Evolutionary conservation across 2,329 filamentous ascomycete species (phyloP), one percentile per base, ranked within the genome.

Genomic region (Dactylella cylindrospora): DNA sequence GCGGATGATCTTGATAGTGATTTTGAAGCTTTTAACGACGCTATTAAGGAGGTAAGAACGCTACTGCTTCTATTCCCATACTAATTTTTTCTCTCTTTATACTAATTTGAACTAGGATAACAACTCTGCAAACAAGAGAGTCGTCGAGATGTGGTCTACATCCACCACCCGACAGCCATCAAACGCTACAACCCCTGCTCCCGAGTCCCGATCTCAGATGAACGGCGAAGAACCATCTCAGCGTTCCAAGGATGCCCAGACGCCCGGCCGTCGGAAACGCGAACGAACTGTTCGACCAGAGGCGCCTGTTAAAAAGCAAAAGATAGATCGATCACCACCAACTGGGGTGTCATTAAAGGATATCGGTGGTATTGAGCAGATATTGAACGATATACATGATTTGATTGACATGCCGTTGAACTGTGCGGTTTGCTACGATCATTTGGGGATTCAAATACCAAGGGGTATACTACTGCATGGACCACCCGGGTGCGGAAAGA

Each of bases 401-500:
- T 78, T 86, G 20, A 78, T 93, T 8, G 84, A 86, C 32, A 77
- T 88, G 65, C 88, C 88, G 1, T 81, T 94, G 71, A 79, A 83
- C 13, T 78, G 78, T 23, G 84, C 86, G 0, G 78, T 84, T 65
- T 78, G 82, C 40, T 91, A 86, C 68, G 74, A 80, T 28, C 76
- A 78, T 13, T 81, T 82, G 26, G 82, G 84, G 20, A 79, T 88
- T 36, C 83, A 86, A 28, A 83, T 86, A 32, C 83, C 85, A 28
- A 81, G 85, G 39, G 86, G 87, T 31, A 84, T 94, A 12, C 74
- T 94, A 19, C 77, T 94, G 3, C 86, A 94, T 72, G 88, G 88
- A 0, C 88, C 88, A 0, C 88, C 88, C 2, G 88, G 88, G 20
- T 93, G 88, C 70, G 88, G 88, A 67, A 94, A 94, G 73, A 94